Conservation (phyloP, 2,329 filamentous ascomycete genomes). For the Ceratocystis huliohia region DNA sequence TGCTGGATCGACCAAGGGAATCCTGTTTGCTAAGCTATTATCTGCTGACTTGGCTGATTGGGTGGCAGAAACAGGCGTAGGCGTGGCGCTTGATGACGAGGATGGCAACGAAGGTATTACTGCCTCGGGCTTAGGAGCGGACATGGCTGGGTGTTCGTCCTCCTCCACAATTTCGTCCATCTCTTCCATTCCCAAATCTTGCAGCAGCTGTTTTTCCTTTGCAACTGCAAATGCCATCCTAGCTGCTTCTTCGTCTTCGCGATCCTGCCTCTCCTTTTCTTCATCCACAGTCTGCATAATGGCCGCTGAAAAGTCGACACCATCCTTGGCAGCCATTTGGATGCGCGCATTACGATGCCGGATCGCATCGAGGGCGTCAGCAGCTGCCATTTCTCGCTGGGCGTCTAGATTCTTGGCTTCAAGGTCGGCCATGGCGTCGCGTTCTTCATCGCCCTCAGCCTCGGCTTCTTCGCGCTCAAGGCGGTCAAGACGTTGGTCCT, state of each 20-base stretch:
- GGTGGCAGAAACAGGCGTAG: background rate
- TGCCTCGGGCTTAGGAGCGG: background rate
- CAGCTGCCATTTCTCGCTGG: constrained; percentile 89
- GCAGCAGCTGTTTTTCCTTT: constrained; percentile 40
- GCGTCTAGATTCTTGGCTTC: constrained; percentile 90
- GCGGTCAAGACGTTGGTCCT: constrained; percentile 74
- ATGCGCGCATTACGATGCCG: constrained; percentile 79
- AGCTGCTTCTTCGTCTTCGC: constrained; percentile 73
- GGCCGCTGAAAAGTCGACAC: constrained; percentile 43
- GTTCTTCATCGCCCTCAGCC: constrained; percentile 52
- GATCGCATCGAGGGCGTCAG: constrained; percentile 91
- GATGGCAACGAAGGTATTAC: background rate
- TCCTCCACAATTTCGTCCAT: constrained; percentile 21
- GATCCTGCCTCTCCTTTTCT: constrained; percentile 53
- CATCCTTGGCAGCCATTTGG: constrained; percentile 60
- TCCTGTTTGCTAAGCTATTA: constrained; percentile 22
- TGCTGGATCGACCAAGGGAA: constrained; percentile 20
- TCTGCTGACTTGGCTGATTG: constrained; percentile 1
- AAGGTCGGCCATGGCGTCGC: constrained; percentile 87
- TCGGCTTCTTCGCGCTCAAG: constrained; percentile 63
- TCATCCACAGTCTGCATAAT: constrained; percentile 44
- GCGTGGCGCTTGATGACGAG: background rate
- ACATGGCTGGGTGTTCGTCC: constrained; percentile 6
- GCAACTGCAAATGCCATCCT: constrained; percentile 60
- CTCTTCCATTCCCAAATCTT: constrained; percentile 35